Base-by-base conservation (phyloP, 177 flowering plant genomes). In the Vitis hybrid region DNA sequence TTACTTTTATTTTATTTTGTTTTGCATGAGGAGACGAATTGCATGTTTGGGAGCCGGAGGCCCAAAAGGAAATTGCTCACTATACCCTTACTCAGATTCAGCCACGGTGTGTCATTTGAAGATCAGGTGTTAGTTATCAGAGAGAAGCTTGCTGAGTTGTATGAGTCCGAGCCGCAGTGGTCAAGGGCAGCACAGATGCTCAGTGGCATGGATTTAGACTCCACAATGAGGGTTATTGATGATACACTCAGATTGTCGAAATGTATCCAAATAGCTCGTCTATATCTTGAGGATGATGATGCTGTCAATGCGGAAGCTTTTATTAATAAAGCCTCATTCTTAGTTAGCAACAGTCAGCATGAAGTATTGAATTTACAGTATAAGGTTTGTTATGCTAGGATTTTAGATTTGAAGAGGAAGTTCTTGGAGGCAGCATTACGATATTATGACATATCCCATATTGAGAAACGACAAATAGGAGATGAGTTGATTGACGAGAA, bases 171-270 rank as follows among this genome's bases (percentile, higher is more conserved):
- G 84, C 86, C 92, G 75, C 86, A 89, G 61, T 93, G 99, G 98
- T 95, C 98, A 70, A 93, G 86, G 82, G 99, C 99, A 75, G 99
- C 99, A 53, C 98, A 90, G 81, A 95, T 95, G 98, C 97, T 95
- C 20, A 95, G 99, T 73, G 99, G 99, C 70, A 95, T 95, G 75
- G 98, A 93, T 81, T 72, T 95, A 49, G 99, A 95, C 72, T 91
- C 98, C 56, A 88, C 86, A 75, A 93, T 95, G 90, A 93, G 99
- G 76, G 88, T 85, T 82, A 80, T 93, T 78, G 99, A 93, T 69
- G 99, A 95, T 62, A 69, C 91, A 31, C 93, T 87, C 82, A 87
- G 83, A 75, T 80, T 95, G 73, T 82, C 99, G 65, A 95, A 95
- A 77, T 95, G 99, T 79, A 97, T 95, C 58, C 96, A 95, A 74